A percentile compares a stretch with the other conserved stretches of the same genome.
Conservation (phyloP, 2,329 filamentous ascomycete species). For the Diaporthe destruens region DNA sequence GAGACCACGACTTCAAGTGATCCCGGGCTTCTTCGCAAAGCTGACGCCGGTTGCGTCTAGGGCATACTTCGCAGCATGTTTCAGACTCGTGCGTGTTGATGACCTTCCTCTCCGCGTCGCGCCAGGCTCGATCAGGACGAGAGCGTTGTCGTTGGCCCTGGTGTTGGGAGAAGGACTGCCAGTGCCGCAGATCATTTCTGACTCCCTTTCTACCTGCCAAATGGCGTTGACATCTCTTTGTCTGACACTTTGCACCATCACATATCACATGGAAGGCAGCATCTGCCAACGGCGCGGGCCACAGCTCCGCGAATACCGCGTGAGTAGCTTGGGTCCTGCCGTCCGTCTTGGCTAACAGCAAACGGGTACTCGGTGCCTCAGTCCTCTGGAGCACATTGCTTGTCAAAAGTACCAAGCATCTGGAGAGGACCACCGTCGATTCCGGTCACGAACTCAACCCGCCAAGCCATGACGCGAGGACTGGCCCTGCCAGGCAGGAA, state of each 20-base stretch:
- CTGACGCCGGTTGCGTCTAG: neutral
- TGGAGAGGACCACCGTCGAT: constrained; percentile 13
- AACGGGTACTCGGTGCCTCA: constrained; percentile 1
- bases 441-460: neutral
- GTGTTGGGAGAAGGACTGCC: neutral
- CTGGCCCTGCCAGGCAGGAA: constrained; percentile 12
- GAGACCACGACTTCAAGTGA: too few relatives aligned
- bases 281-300: neutral
- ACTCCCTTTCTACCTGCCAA: neutral
- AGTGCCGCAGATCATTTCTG: constrained; percentile 19
- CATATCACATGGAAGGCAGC: constrained; percentile 3
- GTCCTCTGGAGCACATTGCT: neutral
- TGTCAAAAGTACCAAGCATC: constrained; percentile 30
- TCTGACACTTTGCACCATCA: constrained; percentile 7
- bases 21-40: neutral
- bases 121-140: neutral
- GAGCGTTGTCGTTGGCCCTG: neutral
- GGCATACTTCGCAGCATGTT: neutral
- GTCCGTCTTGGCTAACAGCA: neutral
- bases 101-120: neutral
- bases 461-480: constrained; percentile 3
- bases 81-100: neutral
- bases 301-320: neutral
- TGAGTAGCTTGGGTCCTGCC: neutral
- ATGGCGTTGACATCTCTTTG: neutral